phyloP scores from a whole-genome alignment of 163 green algal genomes.

The Prototheca cutis region DNA sequence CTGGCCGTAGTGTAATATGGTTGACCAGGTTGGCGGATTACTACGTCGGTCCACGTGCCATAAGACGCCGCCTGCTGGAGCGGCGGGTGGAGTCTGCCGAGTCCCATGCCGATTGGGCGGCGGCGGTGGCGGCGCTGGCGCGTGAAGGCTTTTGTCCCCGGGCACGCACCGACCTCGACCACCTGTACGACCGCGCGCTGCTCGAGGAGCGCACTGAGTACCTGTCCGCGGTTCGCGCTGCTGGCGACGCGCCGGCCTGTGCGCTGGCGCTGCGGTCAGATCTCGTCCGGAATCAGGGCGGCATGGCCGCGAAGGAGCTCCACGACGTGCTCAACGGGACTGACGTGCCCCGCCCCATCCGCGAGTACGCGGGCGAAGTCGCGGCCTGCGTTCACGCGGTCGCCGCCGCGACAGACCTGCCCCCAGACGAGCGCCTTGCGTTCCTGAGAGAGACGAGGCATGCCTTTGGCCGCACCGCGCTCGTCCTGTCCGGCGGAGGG shows the following conservation, averaged over 20 bases:
- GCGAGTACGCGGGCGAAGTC: slow-evolving; percentile 63
- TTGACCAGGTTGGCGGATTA: no score
- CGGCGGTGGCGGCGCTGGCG: no score
- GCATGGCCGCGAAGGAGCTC: slow-evolving; percentile 60
- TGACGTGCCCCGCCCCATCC: slow-evolving; percentile 43
- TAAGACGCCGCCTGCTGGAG: no score
- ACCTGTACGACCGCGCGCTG: slow-evolving; percentile 1
- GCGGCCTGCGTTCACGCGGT: slow-evolving; percentile 41
- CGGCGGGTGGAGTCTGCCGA: no score
- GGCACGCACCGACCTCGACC: no score
- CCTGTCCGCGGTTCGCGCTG: slow-evolving; percentile 38
- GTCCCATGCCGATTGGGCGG: no score
- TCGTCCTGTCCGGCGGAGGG: slow-evolving; percentile 85
- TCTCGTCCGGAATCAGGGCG: slow-evolving; percentile 89
- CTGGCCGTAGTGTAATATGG: no score
- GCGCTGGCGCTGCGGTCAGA: slow-evolving; percentile 85
- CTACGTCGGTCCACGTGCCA: no score
- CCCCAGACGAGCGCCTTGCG: slow-evolving; percentile 71
- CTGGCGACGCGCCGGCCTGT: slow-evolving; percentile 59
- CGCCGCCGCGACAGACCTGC: slow-evolving; percentile 30
- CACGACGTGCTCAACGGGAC: slow-evolving; percentile 25
- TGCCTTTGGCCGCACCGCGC: slow-evolving; percentile 86
- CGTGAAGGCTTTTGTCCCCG: no score
- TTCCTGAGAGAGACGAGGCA: slow-evolving; percentile 91
- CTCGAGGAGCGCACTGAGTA: slow-evolving; percentile 54